phyloP scores from a whole-genome alignment of 805 yeast genomes.

The Candida methanosorbosa region DNA sequence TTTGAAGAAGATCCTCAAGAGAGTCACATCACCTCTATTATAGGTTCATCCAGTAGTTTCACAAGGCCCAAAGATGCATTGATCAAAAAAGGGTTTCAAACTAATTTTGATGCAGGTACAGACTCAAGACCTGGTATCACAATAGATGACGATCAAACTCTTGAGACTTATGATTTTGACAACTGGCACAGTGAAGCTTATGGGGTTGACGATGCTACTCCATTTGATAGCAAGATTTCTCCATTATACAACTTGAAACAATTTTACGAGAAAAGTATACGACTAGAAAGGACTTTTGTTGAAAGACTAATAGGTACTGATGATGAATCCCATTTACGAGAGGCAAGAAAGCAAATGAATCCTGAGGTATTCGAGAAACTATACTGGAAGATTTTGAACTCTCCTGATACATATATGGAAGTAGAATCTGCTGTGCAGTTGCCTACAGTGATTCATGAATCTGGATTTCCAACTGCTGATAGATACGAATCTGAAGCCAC shows the following conservation, averaged over 20 bases:
- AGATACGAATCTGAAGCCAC: constrained; percentile 3
- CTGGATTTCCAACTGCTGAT: constrained; percentile 22
- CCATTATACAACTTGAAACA: constrained; percentile 48
- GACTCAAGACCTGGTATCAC: constrained; percentile 33
- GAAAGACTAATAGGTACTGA: constrained; percentile 10
- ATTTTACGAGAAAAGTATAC: constrained; percentile 47
- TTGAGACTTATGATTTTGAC: constrained; percentile 32
- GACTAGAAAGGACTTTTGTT: constrained; percentile 25
- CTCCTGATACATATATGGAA: constrained; percentile 21
- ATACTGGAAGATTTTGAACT: constrained; percentile 33
- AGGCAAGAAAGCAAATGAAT: constrained; percentile 8
- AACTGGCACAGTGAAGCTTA: constrained; percentile 33
- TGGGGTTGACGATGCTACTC: constrained; percentile 27
- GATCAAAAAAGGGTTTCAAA: constrained; percentile 40
- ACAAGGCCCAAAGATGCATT: constrained; percentile 37
- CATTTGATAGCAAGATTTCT: constrained; percentile 31
- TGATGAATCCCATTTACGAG: too few species aligned
- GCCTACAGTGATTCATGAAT: constrained; percentile 30
- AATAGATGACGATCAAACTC: constrained; percentile 21
- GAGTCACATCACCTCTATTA: constrained; percentile 26
- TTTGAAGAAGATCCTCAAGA: too few species aligned
- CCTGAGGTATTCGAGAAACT: constrained; percentile 27
- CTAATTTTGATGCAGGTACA: constrained; percentile 40
- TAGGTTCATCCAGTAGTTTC: constrained; percentile 37
- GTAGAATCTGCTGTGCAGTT: constrained; percentile 27